Percentiles rank a stretch among this genome's conserved stretches.
Evolutionary conservation across 345 rosid genomes (phyloP).

Genomic region (Geranium brycei): DNA sequence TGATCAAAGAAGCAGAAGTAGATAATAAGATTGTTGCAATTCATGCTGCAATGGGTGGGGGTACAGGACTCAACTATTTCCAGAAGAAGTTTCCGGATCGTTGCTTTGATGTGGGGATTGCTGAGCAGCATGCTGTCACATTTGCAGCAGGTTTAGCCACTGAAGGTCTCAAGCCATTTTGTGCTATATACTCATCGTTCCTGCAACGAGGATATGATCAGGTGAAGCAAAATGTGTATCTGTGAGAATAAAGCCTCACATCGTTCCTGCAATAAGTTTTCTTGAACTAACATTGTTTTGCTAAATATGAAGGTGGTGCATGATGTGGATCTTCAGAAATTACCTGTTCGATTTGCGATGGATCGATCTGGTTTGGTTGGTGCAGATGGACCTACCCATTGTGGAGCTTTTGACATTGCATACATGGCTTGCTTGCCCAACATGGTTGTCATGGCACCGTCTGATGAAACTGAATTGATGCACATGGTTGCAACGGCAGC

Average conservation of each 20-base stretch:
- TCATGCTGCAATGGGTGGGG: constrained; percentile 85
- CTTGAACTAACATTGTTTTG: constrained; percentile 1
- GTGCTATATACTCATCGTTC: constrained; percentile 68
- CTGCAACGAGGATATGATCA: constrained; percentile 72
- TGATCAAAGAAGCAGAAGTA: constrained; percentile 51
- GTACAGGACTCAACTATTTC: constrained; percentile 63
- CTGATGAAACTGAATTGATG: constrained; percentile 66
- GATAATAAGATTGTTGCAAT: constrained; percentile 53
- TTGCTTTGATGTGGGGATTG: constrained; percentile 71
- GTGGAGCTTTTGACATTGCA: constrained; percentile 60
- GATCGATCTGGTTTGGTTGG: constrained; percentile 72
- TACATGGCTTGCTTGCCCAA: constrained; percentile 75
- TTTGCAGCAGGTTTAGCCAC: constrained; percentile 73
- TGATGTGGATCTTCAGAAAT: constrained; percentile 66
- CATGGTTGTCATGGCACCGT: constrained; percentile 81
- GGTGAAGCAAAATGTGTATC: constrained; percentile 19
- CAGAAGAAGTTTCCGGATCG: constrained; percentile 56
- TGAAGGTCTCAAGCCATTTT: constrained; percentile 67
- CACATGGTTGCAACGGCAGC: constrained; percentile 78
- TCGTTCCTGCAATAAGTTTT: too few relatives aligned
- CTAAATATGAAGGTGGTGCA: constrained; percentile 40
- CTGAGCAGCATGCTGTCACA: constrained; percentile 72
- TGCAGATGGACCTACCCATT: constrained; percentile 71
- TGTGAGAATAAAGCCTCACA: not conserved
- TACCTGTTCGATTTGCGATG: constrained; percentile 61